Percentiles rank a stretch among this genome's conserved stretches.
These are phyloP conservation scores for Aphanomyces invadans DNA, from an alignment of 352 stramenopile genomes.

Conservation along the genomic window DNA sequence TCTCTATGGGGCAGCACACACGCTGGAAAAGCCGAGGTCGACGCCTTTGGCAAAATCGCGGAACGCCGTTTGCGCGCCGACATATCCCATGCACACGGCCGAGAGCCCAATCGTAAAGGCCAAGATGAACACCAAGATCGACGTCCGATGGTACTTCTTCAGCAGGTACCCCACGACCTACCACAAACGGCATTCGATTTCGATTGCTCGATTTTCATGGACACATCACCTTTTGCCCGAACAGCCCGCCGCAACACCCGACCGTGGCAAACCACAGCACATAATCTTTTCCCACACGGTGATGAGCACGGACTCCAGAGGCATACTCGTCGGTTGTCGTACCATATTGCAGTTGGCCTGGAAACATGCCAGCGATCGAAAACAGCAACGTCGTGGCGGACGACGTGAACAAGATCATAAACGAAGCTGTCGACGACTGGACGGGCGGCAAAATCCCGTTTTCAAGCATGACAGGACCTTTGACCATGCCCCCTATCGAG, in stretches of 20 bases:
- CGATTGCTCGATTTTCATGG: background rate
- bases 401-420: slow-evolving; percentile 87
- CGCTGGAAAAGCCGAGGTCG: slow-evolving; percentile 54
- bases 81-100: slow-evolving; percentile 55
- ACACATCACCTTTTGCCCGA: slow-evolving; percentile 49
- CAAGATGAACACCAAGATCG: slow-evolving; percentile 77
- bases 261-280: slow-evolving; percentile 84
- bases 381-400: slow-evolving; percentile 90
- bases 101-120: slow-evolving; percentile 64
- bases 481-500: slow-evolving; percentile 88
- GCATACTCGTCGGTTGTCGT: background rate
- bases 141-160: slow-evolving; percentile 83
- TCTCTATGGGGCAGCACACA: slow-evolving; percentile 34
- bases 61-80: slow-evolving; percentile 48
- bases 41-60: slow-evolving; percentile 49
- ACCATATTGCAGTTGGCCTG: slow-evolving; percentile 52
- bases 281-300: slow-evolving; percentile 77
- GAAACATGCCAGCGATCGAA: slow-evolving; percentile 71
- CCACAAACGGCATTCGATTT: slow-evolving; percentile 40
- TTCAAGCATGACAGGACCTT: slow-evolving; percentile 95
- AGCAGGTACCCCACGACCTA: slow-evolving; percentile 82
- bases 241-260: slow-evolving; percentile 78
- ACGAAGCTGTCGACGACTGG: slow-evolving; percentile 88
- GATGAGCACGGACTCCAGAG: slow-evolving; percentile 66
- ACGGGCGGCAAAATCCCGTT: slow-evolving; percentile 90